A percentile compares a stretch with the other conserved stretches of the same genome.
phyloP scores from a whole-genome alignment of 768 basidiomycete species.

The Nevesoporus exiguus region DNA sequence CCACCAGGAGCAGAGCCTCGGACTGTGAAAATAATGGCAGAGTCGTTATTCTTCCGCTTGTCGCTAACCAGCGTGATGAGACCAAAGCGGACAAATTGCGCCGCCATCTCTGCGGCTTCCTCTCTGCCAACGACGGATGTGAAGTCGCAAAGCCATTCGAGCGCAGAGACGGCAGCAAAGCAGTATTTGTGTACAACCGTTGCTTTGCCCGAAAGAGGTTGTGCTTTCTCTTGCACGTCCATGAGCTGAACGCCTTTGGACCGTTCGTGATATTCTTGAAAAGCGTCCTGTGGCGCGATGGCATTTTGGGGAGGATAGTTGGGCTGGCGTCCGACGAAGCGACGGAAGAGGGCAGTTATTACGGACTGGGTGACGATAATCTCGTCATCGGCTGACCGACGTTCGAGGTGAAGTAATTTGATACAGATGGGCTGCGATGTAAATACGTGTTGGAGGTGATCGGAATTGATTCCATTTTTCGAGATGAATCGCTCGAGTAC shows the following conservation, averaged over 20 bases:
- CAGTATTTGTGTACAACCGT: conserved; percentile 58
- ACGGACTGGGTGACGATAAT: conserved; percentile 94
- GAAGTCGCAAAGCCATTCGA: conserved; percentile 98
- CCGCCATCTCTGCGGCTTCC: conserved; percentile 96
- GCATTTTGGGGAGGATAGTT: conserved; percentile 61
- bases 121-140: conserved; percentile 94
- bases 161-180: conserved; percentile 80
- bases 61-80: conserved; percentile 86
- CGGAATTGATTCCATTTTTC: conserved; percentile 97
- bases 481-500: conserved; percentile 99
- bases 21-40: conserved; percentile 90
- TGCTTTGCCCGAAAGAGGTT: conserved; percentile 47
- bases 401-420: conserved; percentile 95
- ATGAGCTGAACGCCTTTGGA: conserved; percentile 68
- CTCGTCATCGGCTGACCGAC: conserved; percentile 90
- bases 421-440: conserved; percentile 92
- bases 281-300: conserved; percentile 51
- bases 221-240: conserved; percentile 68
- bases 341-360: conserved; percentile 90
- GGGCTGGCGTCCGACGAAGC: conserved; percentile 86
- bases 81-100: conserved; percentile 95
- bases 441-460: conserved; percentile 88
- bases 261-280: conserved; percentile 74
- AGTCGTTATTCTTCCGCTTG: conserved; percentile 87
- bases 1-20: conserved; percentile 75